Conservation (phyloP, 1,139 yeast species). For the Meyerozyma elateridarum region DNA sequence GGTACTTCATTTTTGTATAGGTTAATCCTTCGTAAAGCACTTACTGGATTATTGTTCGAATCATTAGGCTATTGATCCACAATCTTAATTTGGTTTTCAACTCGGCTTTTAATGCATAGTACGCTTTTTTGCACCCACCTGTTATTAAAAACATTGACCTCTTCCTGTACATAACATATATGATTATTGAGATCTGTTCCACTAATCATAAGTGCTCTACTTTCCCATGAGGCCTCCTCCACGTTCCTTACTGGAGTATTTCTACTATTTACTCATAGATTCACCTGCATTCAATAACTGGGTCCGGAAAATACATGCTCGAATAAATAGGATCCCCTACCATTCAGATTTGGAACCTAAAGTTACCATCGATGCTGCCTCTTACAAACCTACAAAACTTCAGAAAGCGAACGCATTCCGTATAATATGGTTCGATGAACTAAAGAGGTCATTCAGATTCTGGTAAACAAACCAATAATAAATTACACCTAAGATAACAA, state of each 20-base stretch:
- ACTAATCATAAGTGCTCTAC: no score
- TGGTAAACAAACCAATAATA: slow-evolving; percentile 12
- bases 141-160: no score
- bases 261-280: slow-evolving; percentile 44
- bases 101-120: no score
- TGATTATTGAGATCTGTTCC: slow-evolving; percentile 2
- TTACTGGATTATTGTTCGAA: no score
- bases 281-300: slow-evolving; percentile 65
- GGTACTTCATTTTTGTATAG: no score
- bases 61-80: no score
- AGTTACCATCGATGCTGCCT: slow-evolving; percentile 19
- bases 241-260: slow-evolving; percentile 42
- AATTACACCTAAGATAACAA: neutral
- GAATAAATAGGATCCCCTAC: slow-evolving; percentile 57
- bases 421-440: slow-evolving; percentile 59
- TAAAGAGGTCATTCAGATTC: slow-evolving; percentile 50
- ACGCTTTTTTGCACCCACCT: no score
- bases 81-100: no score
- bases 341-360: slow-evolving; percentile 15
- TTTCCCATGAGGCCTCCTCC: no score
- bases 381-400: slow-evolving; percentile 43
- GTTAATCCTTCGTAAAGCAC: no score
- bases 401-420: slow-evolving; percentile 63
- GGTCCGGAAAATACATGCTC: slow-evolving; percentile 62
- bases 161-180: no score